Conservation (phyloP, 2,329 filamentous ascomycete genomes). For the Sordariomycetes sp. region DNA sequence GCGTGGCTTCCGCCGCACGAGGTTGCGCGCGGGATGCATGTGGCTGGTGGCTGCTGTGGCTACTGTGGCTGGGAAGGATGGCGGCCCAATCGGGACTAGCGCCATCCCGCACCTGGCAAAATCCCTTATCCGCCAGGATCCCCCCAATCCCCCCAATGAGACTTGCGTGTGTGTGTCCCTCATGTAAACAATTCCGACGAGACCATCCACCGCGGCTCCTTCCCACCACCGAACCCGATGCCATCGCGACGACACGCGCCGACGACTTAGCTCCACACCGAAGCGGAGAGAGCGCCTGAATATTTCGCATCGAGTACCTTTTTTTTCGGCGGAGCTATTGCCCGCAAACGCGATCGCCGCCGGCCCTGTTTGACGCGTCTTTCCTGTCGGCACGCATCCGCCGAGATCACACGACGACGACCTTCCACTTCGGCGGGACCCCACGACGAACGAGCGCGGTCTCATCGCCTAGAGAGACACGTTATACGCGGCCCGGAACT, state of each 20-base stretch:
- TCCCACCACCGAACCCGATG: neutral
- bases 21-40: too few relatives aligned
- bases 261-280: neutral
- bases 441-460: neutral
- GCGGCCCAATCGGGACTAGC: neutral
- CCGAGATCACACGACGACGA: neutral
- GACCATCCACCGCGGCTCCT: conserved; percentile 1
- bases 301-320: neutral
- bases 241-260: neutral
- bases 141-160: neutral
- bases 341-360: neutral
- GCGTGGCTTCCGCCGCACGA: too few relatives aligned
- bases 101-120: neutral
- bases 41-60: neutral
- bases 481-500: neutral
- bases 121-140: neutral
- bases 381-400: neutral
- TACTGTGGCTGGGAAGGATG: too few relatives aligned
- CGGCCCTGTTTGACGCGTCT: conserved; percentile 6
- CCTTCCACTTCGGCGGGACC: neutral
- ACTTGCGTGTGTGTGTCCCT: conserved; percentile 4
- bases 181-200: conserved; percentile 10
- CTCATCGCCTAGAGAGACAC: neutral
- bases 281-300: neutral
- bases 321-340: neutral